phyloP scores from a whole-genome alignment of 2,329 filamentous ascomycete genomes.

The Dactylellina leptospora region DNA sequence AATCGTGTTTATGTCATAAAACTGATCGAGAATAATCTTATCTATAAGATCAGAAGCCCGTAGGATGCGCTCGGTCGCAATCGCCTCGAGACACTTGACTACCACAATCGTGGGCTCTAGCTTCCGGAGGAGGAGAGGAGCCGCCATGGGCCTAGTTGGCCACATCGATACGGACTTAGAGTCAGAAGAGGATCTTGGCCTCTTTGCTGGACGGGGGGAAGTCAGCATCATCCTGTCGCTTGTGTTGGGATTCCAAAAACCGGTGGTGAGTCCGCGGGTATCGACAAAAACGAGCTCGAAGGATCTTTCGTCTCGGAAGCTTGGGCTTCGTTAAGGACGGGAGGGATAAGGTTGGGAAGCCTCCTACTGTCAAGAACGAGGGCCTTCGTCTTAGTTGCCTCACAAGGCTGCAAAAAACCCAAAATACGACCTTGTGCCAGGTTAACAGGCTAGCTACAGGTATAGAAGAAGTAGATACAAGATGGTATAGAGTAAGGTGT shows the following conservation, averaged over 20 bases:
- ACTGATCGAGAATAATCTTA: slow-evolving; percentile 33
- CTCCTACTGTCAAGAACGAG: not conserved
- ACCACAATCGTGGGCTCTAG: slow-evolving; percentile 20
- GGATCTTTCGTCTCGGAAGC: slow-evolving; percentile 15
- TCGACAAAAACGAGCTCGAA: slow-evolving; percentile 10
- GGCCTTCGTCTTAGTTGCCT: not conserved
- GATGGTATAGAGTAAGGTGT: not conserved
- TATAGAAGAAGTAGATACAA: slow-evolving; percentile 10
- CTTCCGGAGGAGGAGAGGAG: slow-evolving; percentile 42
- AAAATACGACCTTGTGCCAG: no score
- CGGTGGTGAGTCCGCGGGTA: no score
- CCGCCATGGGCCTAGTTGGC: not conserved
- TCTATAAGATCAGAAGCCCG: slow-evolving; percentile 36
- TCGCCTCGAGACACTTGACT: slow-evolving; percentile 29
- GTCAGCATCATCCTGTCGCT: slow-evolving; percentile 18
- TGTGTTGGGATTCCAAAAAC: no score
- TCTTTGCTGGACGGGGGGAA: slow-evolving; percentile 42
- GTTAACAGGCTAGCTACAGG: not conserved
- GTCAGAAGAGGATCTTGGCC: slow-evolving; percentile 35
- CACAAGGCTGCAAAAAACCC: slow-evolving; percentile 12
- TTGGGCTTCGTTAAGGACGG: not conserved
- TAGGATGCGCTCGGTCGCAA: slow-evolving; percentile 40
- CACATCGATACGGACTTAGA: slow-evolving; percentile 18
- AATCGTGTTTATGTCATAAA: slow-evolving; percentile 11
- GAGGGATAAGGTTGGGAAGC: not conserved